Percentiles rank a stretch among this genome's conserved stretches.
Conservation (phyloP, 2,329 filamentous ascomycete genomes). For the Cercospora canescens region DNA sequence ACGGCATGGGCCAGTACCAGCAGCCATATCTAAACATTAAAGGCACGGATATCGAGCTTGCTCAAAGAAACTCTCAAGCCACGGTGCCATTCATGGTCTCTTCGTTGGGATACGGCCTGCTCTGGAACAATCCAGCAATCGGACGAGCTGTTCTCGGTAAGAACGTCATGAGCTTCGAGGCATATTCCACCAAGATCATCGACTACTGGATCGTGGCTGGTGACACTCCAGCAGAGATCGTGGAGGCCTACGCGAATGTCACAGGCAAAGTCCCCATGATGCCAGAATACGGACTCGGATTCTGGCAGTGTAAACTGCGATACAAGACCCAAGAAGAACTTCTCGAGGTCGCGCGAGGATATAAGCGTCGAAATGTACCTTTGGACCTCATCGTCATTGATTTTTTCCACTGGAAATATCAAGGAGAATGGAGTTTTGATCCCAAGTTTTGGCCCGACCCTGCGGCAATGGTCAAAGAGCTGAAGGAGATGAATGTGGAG, state of each 20-base stretch:
- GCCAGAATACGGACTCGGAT: slow-evolving; percentile 68
- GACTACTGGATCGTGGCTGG: slow-evolving; percentile 67
- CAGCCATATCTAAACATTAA: slow-evolving; percentile 65
- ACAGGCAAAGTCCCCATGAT: slow-evolving; percentile 65
- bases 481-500: slow-evolving; percentile 60
- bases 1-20: slow-evolving; percentile 69
- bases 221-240: slow-evolving; percentile 56
- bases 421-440: slow-evolving; percentile 70
- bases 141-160: slow-evolving; percentile 62
- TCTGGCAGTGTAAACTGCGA: slow-evolving; percentile 68
- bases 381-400: slow-evolving; percentile 67
- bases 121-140: slow-evolving; percentile 67
- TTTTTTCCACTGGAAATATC: slow-evolving; percentile 67
- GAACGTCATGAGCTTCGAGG: slow-evolving; percentile 63
- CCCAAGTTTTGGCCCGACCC: slow-evolving; percentile 60
- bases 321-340: slow-evolving; percentile 68
- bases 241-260: slow-evolving; percentile 55
- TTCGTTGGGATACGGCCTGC: slow-evolving; percentile 60
- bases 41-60: slow-evolving; percentile 62
- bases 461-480: slow-evolving; percentile 64
- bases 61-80: slow-evolving; percentile 67
- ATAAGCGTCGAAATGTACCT: slow-evolving; percentile 56
- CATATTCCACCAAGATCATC: slow-evolving; percentile 56
- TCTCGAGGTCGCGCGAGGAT: slow-evolving; percentile 60
- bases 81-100: slow-evolving; percentile 64